phyloP scores from a whole-genome alignment of 352 stramenopile genomes.

The Globisporangium sylvaticum region DNA sequence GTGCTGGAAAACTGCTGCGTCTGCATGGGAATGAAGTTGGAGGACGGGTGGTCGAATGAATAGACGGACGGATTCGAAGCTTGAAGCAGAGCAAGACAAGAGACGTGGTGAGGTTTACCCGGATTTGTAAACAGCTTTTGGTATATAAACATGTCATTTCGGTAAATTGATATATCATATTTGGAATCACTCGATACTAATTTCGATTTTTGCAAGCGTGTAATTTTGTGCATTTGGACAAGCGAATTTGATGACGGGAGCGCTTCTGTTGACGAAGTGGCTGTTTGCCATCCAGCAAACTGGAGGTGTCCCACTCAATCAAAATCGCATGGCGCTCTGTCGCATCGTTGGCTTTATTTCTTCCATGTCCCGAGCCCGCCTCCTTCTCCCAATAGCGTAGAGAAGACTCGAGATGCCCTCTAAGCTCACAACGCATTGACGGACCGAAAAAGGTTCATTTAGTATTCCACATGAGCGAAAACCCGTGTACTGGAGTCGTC shows the following conservation, averaged over 20 bases:
- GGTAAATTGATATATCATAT: neutral
- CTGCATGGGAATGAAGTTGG: neutral
- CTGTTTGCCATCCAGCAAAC: neutral
- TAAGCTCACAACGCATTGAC: too few species aligned
- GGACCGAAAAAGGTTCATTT: too few species aligned
- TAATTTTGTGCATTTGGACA: neutral
- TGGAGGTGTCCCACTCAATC: neutral
- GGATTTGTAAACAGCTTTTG: neutral
- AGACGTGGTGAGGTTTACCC: neutral
- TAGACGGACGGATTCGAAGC: neutral
- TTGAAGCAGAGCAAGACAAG: neutral
- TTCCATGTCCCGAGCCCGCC: neutral
- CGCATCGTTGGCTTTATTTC: neutral
- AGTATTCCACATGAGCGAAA: too few species aligned
- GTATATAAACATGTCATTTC: neutral
- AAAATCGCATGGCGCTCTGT: neutral
- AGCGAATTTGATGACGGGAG: neutral
- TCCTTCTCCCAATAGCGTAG: neutral
- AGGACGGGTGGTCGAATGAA: neutral
- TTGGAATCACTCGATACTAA: neutral
- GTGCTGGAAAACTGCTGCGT: neutral
- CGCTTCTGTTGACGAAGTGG: neutral
- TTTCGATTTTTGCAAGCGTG: neutral
- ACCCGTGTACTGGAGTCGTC: too few species aligned
- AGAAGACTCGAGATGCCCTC: too few species aligned